Conservation (phyloP, 2,329 filamentous ascomycete genomes). For the Fusarium fracticaudum region DNA sequence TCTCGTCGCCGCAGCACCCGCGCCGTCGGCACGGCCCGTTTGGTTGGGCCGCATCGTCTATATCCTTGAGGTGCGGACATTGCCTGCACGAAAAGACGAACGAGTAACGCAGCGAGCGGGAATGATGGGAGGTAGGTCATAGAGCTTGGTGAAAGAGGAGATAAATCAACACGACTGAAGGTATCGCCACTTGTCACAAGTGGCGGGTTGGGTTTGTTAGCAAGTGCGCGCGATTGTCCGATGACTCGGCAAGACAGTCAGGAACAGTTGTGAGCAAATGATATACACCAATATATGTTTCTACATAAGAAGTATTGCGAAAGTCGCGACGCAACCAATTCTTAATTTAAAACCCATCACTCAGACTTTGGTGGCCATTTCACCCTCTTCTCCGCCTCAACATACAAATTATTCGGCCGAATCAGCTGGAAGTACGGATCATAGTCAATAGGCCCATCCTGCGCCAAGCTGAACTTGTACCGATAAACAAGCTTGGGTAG, state of each 20-base stretch:
- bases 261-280: background rate
- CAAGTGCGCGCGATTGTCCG: background rate
- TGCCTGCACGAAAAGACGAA: too few relatives aligned
- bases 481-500: slow-evolving; percentile 66
- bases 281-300: rapidly evolving
- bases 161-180: too few relatives aligned
- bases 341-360: rapidly evolving
- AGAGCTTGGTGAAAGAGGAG: too few relatives aligned
- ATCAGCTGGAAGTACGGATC: slow-evolving; percentile 69
- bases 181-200: too few relatives aligned
- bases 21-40: too few relatives aligned
- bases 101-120: rapidly evolving
- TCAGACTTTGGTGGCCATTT: slow-evolving; percentile 8
- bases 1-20: too few relatives aligned
- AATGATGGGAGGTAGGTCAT: too few relatives aligned
- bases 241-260: background rate
- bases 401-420: slow-evolving; percentile 63
- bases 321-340: background rate
- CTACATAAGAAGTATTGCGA: rapidly evolving
- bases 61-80: too few relatives aligned
- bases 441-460: slow-evolving; percentile 62
- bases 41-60: too few relatives aligned
- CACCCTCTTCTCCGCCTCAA: slow-evolving; percentile 53
- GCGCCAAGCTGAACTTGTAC: slow-evolving; percentile 62
- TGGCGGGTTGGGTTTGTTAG: rapidly evolving